Base-by-base conservation (phyloP, 306 rosid genomes). In the Inga laurina region DNA sequence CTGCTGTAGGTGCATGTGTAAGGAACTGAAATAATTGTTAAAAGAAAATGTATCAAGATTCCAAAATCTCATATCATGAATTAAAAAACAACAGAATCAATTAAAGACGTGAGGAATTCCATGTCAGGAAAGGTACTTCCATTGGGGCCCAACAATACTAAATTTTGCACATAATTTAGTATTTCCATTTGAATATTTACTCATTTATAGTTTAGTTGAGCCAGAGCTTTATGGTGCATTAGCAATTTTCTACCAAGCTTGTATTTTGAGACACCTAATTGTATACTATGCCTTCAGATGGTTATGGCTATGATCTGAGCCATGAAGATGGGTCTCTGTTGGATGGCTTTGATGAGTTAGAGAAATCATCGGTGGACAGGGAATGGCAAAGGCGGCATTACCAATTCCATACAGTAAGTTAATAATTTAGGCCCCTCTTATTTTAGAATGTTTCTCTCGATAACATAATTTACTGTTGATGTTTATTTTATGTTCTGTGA, bases 331-430 rank as follows among this genome's bases (percentile, higher is more conserved):
- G 57, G 54, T 80, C 79, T 72, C 16, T 74, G 51, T 88, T 91
- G 93, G 89, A 77, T 80, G 88, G 39, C 80, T 86, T 85, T 78
- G 91, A 86, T 32, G 89, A 92, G 75, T 74, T 88, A 85, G 84
- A 85, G 67, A 3, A 49, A 49, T 49, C 54, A 4, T 49, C 7
- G 4, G 21, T 93, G 87, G 86, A 88, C 57, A 89, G 90, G 87
- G 98, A 93, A 79, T 93, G 96, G 96, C 90, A 91, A 82, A 86
- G 76, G 82, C 90, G 97, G 85, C 94, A 73, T 32, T 85, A 93
- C 43, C 88, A 92, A 81, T 92, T 90, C 82, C 97, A 93, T 84
- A 85, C 92, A 52, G 98, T 95, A 57, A 75, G 83, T 79, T 16
- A 2, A 52, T 52, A 18, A 52, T 52, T 79, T 51, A 21, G 10